Evolutionary conservation across 1,284 basidiomycete species (phyloP), one percentile per base, ranked within the genome.

Genomic region (Leccinum subrobustum): DNA sequence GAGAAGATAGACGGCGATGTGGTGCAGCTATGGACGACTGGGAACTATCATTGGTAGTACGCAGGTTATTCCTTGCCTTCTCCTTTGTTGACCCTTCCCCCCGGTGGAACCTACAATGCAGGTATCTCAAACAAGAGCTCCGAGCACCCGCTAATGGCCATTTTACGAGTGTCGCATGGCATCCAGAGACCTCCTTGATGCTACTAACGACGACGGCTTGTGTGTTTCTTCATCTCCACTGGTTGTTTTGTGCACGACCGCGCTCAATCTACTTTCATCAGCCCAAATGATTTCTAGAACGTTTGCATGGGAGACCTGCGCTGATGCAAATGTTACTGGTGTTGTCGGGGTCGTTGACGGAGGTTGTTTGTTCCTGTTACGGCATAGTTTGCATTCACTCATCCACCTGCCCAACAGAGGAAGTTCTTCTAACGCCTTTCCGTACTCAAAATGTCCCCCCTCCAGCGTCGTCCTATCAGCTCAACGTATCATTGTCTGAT

Each of bases 1-100:
- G 85, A 91, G 69, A 76, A 82, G n/a, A 79, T 84, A 25, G 78
- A 80, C 2, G 83, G 81, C 2, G 90, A 95, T 75, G 77, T 88
- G 89, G 93, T 99, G 20, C 97, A 99, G 76, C 78, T 99, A 2
- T 99, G 95, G 95, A 92, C 94, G 0, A 94, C 84, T 25, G 89
- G 92, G 54, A 99, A 99, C 74, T 99, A 97, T 75, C 92, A 98
- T 73, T 98, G 96, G 92, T 95, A 66, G 5, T n/a, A 39, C 73
- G 9, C 14, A 53, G 14, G 25, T 56, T 16, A 25, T 56, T 37
- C 44, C 14, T 18, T 42, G 7, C 11, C 37, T 52, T 16, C 12
- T n/a, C 50, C 39, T 23, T 39, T 60, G 7, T 50, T 56, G 48
- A 63, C 50, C 9, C 23, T 53, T 57, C 39, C 56, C 50, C 16